A percentile compares a stretch with the other conserved stretches of the same genome.
Evolutionary conservation across 2,329 filamentous ascomycete species (phyloP).

Genomic region (Trichoderma atrobrunneum): DNA sequence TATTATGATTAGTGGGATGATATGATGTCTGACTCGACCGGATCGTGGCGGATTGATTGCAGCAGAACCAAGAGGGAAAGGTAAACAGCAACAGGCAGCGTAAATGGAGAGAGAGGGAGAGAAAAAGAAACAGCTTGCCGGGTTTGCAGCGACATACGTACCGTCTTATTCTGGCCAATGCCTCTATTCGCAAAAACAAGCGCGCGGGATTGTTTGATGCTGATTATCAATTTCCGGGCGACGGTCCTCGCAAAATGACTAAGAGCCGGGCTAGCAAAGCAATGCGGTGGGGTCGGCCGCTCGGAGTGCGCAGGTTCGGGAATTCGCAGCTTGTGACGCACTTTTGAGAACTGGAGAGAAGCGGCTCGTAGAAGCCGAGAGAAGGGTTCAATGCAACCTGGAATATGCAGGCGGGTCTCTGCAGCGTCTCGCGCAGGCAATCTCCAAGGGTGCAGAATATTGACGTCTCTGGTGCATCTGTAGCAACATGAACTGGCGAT

Average conservation of each 20-base stretch:
- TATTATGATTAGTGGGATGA: not conserved
- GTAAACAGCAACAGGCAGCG: not conserved
- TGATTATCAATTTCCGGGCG: constrained; percentile 19
- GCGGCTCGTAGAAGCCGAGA: constrained; percentile 1
- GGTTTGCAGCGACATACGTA: constrained; percentile 5
- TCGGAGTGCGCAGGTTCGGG: constrained; percentile 12
- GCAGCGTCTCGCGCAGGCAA: not conserved
- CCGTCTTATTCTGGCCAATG: constrained; percentile 7
- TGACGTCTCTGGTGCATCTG: not conserved
- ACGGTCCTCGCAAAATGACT: constrained; percentile 10
- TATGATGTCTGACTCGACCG: not conserved
- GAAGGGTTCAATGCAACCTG: not conserved
- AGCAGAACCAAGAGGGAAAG: too few relatives aligned
- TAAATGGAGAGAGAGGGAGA: not conserved
- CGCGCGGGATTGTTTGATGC: constrained; percentile 14
- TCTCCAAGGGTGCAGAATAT: not conserved
- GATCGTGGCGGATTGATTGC: not conserved
- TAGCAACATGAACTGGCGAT: not conserved
- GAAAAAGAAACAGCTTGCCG: too few relatives aligned
- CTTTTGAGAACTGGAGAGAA: not conserved
- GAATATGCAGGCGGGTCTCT: not conserved
- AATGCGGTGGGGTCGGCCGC: constrained; percentile 6
- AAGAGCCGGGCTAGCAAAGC: not conserved
- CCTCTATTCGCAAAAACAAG: constrained; percentile 9
- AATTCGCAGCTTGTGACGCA: not conserved